A percentile compares a stretch with the other conserved stretches of the same genome.
Conservation (phyloP, 106 monocot genomes). For the Apostasia shenzhenica region DNA sequence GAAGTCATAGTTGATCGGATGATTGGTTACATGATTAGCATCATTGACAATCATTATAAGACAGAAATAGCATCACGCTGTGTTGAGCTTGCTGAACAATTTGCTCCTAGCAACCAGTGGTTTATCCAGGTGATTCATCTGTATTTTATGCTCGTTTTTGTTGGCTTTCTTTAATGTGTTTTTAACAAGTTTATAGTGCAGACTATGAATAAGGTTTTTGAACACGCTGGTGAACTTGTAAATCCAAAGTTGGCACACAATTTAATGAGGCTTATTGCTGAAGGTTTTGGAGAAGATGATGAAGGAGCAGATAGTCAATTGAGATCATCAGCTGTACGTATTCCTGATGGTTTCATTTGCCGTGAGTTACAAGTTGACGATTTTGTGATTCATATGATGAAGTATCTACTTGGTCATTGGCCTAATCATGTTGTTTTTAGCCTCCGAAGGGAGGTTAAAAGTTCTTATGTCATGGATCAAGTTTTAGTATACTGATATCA, state of each 20-base stretch:
- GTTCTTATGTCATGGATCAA: no score
- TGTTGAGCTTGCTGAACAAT: slow-evolving; percentile 99
- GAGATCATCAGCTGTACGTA: slow-evolving; percentile 96
- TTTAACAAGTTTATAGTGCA: slow-evolving; percentile 28
- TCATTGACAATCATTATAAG: slow-evolving; percentile 90
- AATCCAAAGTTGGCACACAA: slow-evolving; percentile 91
- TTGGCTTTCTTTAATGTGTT: neutral
- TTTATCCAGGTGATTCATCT: slow-evolving; percentile 74
- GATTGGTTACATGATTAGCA: slow-evolving; percentile 99
- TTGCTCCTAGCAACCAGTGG: slow-evolving; percentile 98
- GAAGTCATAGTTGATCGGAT: slow-evolving; percentile 99
- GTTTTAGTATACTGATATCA: no score
- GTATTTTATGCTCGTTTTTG: neutral
- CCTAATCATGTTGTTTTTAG: no score
- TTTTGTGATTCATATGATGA: neutral
- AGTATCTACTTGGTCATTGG: no score
- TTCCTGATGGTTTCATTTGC: neutral
- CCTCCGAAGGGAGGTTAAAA: no score
- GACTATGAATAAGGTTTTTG: slow-evolving; percentile 99
- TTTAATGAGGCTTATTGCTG: slow-evolving; percentile 93
- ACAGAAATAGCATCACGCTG: slow-evolving; percentile 97
- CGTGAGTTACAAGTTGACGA: neutral
- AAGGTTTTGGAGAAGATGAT: slow-evolving; percentile 97
- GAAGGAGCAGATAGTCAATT: slow-evolving; percentile 89
- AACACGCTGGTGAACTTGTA: slow-evolving; percentile 98